Conservation (phyloP, 2,329 filamentous ascomycete genomes). For the Hymenoscyphus scutula region DNA sequence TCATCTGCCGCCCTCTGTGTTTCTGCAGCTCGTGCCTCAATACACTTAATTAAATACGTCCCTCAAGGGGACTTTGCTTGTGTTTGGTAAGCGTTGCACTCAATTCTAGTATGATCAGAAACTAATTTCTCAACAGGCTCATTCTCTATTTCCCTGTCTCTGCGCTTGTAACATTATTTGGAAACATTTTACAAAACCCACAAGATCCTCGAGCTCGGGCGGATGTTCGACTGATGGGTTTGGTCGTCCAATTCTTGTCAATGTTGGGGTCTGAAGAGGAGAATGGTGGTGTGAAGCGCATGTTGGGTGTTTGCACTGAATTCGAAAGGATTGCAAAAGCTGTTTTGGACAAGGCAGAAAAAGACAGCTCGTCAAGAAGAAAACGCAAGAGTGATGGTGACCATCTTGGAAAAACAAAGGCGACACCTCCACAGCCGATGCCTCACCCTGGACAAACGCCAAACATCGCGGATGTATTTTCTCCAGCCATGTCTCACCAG, state of each 20-base stretch:
- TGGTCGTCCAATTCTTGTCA: slow-evolving; percentile 88
- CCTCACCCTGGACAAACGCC: slow-evolving; percentile 24
- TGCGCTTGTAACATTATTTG: slow-evolving; percentile 89
- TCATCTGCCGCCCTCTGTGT: slow-evolving; percentile 91
- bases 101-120: not conserved
- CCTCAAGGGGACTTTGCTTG: slow-evolving; percentile 92
- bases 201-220: slow-evolving; percentile 83
- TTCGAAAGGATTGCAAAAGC: slow-evolving; percentile 92
- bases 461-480: slow-evolving; percentile 31
- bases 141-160: slow-evolving; percentile 97
- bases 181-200: slow-evolving; percentile 94
- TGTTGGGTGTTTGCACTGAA: slow-evolving; percentile 92
- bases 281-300: slow-evolving; percentile 86
- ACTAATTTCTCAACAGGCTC: slow-evolving; percentile 55
- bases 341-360: slow-evolving; percentile 88
- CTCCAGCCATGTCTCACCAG: slow-evolving; percentile 26
- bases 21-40: slow-evolving; percentile 86
- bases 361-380: slow-evolving; percentile 63
- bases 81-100: slow-evolving; percentile 68
- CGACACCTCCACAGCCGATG: slow-evolving; percentile 30
- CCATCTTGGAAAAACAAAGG: slow-evolving; percentile 24
- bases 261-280: slow-evolving; percentile 87
- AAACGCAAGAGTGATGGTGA: slow-evolving; percentile 76
- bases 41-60: slow-evolving; percentile 92
- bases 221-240: slow-evolving; percentile 85